These are phyloP conservation scores for Tolypocladium nubicola DNA, from an alignment of 2,329 filamentous ascomycete species.

Conservation along the genomic window DNA sequence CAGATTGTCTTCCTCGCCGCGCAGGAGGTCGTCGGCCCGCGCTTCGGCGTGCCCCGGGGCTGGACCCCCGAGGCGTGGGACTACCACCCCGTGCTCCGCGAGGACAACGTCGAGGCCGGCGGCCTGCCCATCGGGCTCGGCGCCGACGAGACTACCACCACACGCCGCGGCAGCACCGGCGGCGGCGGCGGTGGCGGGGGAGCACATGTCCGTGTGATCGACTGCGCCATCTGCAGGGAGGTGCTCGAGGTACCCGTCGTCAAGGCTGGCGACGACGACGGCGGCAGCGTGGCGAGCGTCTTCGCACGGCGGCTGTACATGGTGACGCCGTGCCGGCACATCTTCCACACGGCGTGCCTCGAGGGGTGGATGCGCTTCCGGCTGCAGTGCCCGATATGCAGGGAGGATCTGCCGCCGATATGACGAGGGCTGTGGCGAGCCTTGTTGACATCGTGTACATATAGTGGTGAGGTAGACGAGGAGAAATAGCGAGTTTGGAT, in stretches of 20 bases:
- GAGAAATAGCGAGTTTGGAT: background rate
- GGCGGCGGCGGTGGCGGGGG: background rate
- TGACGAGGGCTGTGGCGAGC: conserved; percentile 27
- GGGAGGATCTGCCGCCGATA: conserved; percentile 77
- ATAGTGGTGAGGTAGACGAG: background rate
- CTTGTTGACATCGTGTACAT: background rate
- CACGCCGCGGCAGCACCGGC: conserved; percentile 1
- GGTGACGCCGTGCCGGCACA: conserved; percentile 93
- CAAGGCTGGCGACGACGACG: conserved; percentile 42
- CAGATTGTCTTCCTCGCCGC: conserved; percentile 70
- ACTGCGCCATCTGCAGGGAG: conserved; percentile 94
- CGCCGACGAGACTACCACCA: conserved; percentile 14
- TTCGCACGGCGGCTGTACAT: conserved; percentile 80
- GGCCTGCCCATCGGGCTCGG: conserved; percentile 67
- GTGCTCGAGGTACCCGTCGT: conserved; percentile 81
- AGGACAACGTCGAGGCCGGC: conserved; percentile 71
- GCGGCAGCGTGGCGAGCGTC: conserved; percentile 53
- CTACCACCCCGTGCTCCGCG: conserved; percentile 82
- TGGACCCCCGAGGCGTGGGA: conserved; percentile 76
- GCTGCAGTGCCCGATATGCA: conserved; percentile 89
- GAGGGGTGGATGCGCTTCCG: conserved; percentile 95
- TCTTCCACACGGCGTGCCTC: conserved; percentile 85
- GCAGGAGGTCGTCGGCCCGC: conserved; percentile 77
- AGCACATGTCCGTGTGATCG: conserved; percentile 45
- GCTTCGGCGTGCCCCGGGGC: conserved; percentile 69